phyloP scores from a whole-genome alignment of 2,329 filamentous ascomycete species.

The Lizonia empirigonia region DNA sequence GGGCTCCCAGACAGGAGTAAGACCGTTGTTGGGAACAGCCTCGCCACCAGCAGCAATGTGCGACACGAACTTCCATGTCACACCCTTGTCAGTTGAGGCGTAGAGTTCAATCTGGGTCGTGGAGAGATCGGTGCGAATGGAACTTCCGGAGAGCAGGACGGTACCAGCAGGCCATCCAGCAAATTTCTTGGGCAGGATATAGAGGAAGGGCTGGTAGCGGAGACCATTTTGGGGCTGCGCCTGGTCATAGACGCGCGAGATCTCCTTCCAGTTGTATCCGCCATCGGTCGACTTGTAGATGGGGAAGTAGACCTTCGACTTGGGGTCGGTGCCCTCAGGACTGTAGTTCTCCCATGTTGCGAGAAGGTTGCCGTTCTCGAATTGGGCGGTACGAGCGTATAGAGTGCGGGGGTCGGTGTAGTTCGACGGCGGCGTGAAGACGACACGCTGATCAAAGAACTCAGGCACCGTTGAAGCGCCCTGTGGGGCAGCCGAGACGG shows the following conservation, averaged over 20 bases:
- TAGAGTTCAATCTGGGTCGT: conserved; percentile 73
- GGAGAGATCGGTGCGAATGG: conserved; percentile 64
- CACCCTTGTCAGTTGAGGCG: conserved; percentile 64
- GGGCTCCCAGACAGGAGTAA: conserved; percentile 75
- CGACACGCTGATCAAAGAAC: conserved; percentile 44
- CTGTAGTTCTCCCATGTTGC: conserved; percentile 63
- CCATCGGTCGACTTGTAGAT: conserved; percentile 56
- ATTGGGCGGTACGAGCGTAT: conserved; percentile 58
- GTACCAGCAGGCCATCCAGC: conserved; percentile 67
- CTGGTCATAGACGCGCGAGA: conserved; percentile 67
- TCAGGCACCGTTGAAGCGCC: conserved; percentile 22
- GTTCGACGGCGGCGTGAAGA: conserved; percentile 53
- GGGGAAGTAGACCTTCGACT: conserved; percentile 52
- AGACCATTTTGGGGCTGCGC: conserved; percentile 70
- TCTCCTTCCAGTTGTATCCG: conserved; percentile 64
- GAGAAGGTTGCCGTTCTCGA: conserved; percentile 53
- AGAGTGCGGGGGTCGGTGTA: conserved; percentile 57
- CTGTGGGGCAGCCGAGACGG: conserved; percentile 32
- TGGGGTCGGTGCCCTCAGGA: conserved; percentile 42
- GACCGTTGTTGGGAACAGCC: conserved; percentile 66
- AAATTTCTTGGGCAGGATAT: conserved; percentile 64
- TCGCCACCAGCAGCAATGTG: conserved; percentile 68
- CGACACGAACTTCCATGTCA: conserved; percentile 70
- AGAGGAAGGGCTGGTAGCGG: conserved; percentile 72
- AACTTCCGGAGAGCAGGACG: conserved; percentile 65